A percentile compares a stretch with the other conserved stretches of the same genome.
These are phyloP conservation scores for Calcarisporium arbuscula DNA, from an alignment of 2,329 filamentous ascomycete genomes.

Conservation along the genomic window DNA sequence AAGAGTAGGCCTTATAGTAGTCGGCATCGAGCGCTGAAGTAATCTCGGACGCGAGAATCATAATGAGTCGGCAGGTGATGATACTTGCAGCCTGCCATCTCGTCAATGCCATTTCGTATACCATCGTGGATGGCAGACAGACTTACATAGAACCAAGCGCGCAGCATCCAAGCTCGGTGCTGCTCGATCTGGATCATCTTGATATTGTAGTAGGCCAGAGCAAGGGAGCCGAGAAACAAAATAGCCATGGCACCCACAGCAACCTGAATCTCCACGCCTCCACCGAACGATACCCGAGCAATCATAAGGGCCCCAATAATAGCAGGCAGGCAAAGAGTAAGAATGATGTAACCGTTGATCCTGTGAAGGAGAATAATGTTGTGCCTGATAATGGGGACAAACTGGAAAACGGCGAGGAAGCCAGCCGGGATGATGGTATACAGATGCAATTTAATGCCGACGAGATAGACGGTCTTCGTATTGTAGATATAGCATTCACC, in stretches of 20 bases:
- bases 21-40: too few species aligned
- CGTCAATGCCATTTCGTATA: too few species aligned
- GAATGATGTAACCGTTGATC: slow-evolving; percentile 51
- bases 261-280: slow-evolving; percentile 42
- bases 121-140: too few species aligned
- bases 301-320: slow-evolving; percentile 49
- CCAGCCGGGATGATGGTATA: slow-evolving; percentile 37
- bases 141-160: slow-evolving; percentile 44
- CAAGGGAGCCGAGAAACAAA: slow-evolving; percentile 34
- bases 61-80: too few species aligned
- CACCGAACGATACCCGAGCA: slow-evolving; percentile 44
- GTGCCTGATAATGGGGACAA: slow-evolving; percentile 40
- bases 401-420: slow-evolving; percentile 40
- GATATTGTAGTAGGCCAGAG: slow-evolving; percentile 48
- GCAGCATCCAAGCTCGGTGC: slow-evolving; percentile 58
- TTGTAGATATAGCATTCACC: slow-evolving; percentile 37
- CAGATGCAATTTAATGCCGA: slow-evolving; percentile 41
- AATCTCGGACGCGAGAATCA: too few species aligned
- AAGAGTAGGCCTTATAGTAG: too few species aligned
- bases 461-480: slow-evolving; percentile 11
- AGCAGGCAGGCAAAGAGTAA: slow-evolving; percentile 39
- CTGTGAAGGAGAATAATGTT: slow-evolving; percentile 49
- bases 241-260: slow-evolving; percentile 37
- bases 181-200: slow-evolving; percentile 56
- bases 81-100: too few species aligned